Evolutionary conservation across 352 stramenopile genomes (phyloP).

Genomic region (Phytophthora pseudosyringae): DNA sequence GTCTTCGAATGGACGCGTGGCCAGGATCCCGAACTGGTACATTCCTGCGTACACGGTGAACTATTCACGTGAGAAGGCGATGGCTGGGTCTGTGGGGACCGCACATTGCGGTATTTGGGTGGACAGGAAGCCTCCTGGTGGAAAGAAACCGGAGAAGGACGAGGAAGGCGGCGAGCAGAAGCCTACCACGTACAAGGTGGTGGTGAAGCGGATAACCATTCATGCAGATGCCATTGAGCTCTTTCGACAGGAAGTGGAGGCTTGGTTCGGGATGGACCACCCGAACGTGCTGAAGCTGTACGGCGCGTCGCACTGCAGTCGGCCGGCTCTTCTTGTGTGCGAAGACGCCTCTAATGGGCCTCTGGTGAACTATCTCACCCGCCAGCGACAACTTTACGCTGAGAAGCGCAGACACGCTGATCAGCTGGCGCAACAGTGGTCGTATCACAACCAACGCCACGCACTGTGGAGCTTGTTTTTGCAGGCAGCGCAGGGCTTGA

Average conservation of each 20-base stretch:
- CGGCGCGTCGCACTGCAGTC: constrained; percentile 35
- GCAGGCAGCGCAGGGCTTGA: constrained; percentile 50
- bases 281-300: constrained; percentile 30
- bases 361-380: constrained; percentile 15
- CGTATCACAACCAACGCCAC: constrained; percentile 17
- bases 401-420: constrained; percentile 2
- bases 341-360: constrained; percentile 21
- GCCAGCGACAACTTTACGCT: constrained; percentile 10
- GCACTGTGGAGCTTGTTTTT: constrained; percentile 35
- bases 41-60: constrained; percentile 30
- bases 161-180: neutral
- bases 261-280: constrained; percentile 23
- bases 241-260: constrained; percentile 35
- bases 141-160: constrained; percentile 12
- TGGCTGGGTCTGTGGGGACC: constrained; percentile 18
- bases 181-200: constrained; percentile 4
- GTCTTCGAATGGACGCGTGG: constrained; percentile 38
- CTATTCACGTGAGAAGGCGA: constrained; percentile 18
- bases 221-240: constrained; percentile 34
- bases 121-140: constrained; percentile 18
- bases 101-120: constrained; percentile 24
- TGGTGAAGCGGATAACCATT: constrained; percentile 25
- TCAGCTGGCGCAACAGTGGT: neutral
- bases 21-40: constrained; percentile 41
- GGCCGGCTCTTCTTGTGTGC: constrained; percentile 24